These are phyloP conservation scores for Fusarium newnesense DNA, from an alignment of 2,329 filamentous ascomycete genomes.

Conservation along the genomic window DNA sequence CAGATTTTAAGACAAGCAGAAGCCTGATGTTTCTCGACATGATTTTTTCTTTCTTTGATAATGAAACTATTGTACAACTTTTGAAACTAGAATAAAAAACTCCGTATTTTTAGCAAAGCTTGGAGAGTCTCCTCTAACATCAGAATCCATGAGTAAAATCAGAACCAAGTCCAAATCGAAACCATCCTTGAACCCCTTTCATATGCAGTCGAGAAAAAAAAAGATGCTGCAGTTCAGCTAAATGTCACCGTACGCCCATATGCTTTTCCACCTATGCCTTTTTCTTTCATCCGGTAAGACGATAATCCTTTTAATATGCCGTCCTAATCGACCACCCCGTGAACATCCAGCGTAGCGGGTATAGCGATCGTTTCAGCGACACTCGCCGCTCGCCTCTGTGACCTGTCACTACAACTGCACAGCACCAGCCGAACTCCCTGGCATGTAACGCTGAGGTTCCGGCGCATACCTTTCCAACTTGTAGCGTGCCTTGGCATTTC, in stretches of 20 bases:
- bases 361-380: conserved; percentile 3
- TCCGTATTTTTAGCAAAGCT: conserved; percentile 22
- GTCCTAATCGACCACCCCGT: conserved; percentile 1
- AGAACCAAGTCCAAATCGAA: conserved; percentile 30
- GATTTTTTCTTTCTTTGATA: conserved; percentile 34
- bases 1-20: background rate
- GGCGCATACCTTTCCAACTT: conserved; percentile 37
- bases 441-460: conserved; percentile 7
- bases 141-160: conserved; percentile 30
- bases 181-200: conserved; percentile 42
- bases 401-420: background rate
- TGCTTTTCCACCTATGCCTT: conserved; percentile 40
- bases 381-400: background rate
- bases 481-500: conserved; percentile 10
- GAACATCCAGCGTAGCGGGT: background rate
- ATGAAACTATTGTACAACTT: conserved; percentile 42
- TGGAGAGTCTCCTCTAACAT: conserved; percentile 41
- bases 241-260: conserved; percentile 40
- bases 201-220: conserved; percentile 41
- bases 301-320: background rate
- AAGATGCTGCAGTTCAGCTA: conserved; percentile 36
- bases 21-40: conserved; percentile 25
- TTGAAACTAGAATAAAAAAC: conserved; percentile 14
- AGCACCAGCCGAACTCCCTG: background rate
- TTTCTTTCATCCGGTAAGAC: conserved; percentile 20